Conservation (phyloP, 2,329 filamentous ascomycete genomes). For the Talaromyces sp. region DNA sequence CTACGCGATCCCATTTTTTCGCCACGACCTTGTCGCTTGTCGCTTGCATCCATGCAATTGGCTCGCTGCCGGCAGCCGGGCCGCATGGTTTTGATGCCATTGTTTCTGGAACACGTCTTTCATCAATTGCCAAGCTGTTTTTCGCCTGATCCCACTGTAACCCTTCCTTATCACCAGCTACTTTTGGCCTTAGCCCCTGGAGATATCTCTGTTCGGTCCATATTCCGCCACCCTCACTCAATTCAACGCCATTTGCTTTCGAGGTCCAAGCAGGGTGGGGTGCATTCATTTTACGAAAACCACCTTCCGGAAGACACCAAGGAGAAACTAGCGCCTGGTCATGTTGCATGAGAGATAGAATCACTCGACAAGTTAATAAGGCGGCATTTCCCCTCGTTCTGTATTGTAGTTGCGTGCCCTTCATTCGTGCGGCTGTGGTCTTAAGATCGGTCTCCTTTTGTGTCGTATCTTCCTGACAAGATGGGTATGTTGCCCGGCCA, state of each 20-base stretch:
- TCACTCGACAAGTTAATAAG: not conserved
- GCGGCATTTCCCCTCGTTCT: not conserved
- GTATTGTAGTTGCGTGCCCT: not conserved
- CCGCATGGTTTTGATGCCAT: not conserved
- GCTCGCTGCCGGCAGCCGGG: not conserved
- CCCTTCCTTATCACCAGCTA: not conserved
- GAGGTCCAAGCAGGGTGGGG: no score
- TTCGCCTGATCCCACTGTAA: not conserved
- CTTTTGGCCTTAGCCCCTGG: not conserved
- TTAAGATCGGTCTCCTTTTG: not conserved
- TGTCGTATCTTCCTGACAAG: slow-evolving; percentile 1
- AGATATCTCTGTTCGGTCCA: not conserved
- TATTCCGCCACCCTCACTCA: not conserved
- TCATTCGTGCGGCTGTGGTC: not conserved
- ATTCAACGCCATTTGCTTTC: not conserved
- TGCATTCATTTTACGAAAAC: not conserved
- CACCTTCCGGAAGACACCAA: not conserved
- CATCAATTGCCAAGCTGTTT: not conserved
- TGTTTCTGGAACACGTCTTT: not conserved
- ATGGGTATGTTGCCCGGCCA: slow-evolving; percentile 2
- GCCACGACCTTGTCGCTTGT: not conserved
- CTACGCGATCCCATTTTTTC: not conserved
- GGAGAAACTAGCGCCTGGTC: not conserved
- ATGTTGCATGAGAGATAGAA: not conserved
- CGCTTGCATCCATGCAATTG: not conserved